Base-by-base conservation (phyloP, 805 yeast species). In the Blastobotrys peoriensis region DNA sequence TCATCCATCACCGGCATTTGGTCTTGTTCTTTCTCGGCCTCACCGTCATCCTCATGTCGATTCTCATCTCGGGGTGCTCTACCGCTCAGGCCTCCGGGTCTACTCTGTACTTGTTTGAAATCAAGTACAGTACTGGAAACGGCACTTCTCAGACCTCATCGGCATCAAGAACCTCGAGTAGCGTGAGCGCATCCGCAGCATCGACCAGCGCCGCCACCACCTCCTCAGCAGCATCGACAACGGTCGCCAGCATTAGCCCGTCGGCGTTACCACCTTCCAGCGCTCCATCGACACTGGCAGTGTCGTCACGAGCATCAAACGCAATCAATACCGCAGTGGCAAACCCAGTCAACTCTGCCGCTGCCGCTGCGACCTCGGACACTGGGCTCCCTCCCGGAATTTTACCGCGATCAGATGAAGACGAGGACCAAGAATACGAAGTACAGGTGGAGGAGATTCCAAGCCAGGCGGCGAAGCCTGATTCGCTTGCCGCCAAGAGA, bases 1-100 rank as follows among this genome's bases (percentile, higher is more conserved):
- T 36, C 19, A 40, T 44, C 25, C 45, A 41, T 28, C 54, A 53
- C 40, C 40, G 48, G 18, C 54, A 52, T 33, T 36, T 52, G 28
- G 44, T 54, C 3, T 33, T 41, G 8, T 50, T 54, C 37, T 30
- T 54, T n/a, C 42, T 50, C 40, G 21, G 44, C 6, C 45, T 54
- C n/a, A 25, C 46, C 10, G 34, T 45, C 3, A 37, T 53, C 9
- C 43, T 54, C 3, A 37, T 41, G 23, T 35, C 40, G 17, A 44
- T 54, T 10, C 35, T 45, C 13, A 38, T 53, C 8, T 40, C 53
- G 15, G 50, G 55, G n/a, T 52, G 58, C 40, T 38, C 47, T n/a
- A 30, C 44, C 19, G 23, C 40, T 13, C n/a, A 41, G 9, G 51
- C 48, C 5, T 44, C 34, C 2, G 44, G 47, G 19, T 49, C 56